Evolutionary conservation across 2,329 filamentous ascomycete species (phyloP).

Genomic region (Alternaria angustiovoidea): DNA sequence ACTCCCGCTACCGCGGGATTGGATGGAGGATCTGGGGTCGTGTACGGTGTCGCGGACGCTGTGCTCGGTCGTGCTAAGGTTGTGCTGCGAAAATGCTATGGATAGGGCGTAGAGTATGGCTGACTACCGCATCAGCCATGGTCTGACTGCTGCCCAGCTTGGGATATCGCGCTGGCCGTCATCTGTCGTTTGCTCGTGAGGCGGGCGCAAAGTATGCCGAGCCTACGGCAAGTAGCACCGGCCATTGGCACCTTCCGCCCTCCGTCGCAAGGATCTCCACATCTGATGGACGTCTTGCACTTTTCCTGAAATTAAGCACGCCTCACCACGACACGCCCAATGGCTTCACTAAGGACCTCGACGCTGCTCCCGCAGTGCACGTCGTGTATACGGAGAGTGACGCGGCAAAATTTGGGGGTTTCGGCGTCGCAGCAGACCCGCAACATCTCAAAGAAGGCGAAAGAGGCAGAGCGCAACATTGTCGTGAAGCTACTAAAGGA

Average conservation of each 20-base stretch:
- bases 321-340: slow-evolving; percentile 32
- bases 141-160: slow-evolving; percentile 34
- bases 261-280: slow-evolving; percentile 39
- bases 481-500: slow-evolving; percentile 62
- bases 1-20: slow-evolving; percentile 33
- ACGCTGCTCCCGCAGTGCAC: slow-evolving; percentile 51
- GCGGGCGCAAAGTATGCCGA: slow-evolving; percentile 30
- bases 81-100: slow-evolving; percentile 4
- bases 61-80: slow-evolving; percentile 19
- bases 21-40: slow-evolving; percentile 27
- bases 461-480: slow-evolving; percentile 52
- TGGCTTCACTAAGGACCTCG: slow-evolving; percentile 43
- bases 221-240: slow-evolving; percentile 27
- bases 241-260: slow-evolving; percentile 28
- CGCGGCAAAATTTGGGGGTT: slow-evolving; percentile 39
- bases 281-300: slow-evolving; percentile 27
- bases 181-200: slow-evolving; percentile 39
- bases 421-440: slow-evolving; percentile 51
- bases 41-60: slow-evolving; percentile 23
- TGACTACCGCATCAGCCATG: slow-evolving; percentile 33
- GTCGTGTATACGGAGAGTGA: slow-evolving; percentile 48
- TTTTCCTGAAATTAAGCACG: slow-evolving; percentile 19
- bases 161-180: slow-evolving; percentile 33
- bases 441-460: slow-evolving; percentile 57
- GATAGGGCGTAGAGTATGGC: slow-evolving; percentile 3